These are phyloP conservation scores for Xylariaceae sp. DNA, from an alignment of 2,329 filamentous ascomycete species.

Conservation along the genomic window DNA sequence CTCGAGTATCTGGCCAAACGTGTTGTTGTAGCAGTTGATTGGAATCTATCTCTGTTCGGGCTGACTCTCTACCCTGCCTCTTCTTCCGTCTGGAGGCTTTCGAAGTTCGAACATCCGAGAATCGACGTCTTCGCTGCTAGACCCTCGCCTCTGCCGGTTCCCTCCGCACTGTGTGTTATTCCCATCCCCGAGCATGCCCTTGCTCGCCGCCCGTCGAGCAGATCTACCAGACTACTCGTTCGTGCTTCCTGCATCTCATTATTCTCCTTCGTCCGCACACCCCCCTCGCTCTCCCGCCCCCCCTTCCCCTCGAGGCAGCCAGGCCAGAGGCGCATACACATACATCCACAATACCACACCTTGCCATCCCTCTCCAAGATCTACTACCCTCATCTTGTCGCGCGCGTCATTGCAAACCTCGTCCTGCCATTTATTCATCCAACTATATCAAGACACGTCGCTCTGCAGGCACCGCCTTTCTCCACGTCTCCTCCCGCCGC, in stretches of 20 bases:
- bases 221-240: not conserved
- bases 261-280: not conserved
- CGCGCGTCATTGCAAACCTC: constrained; percentile 33
- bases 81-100: too few relatives aligned
- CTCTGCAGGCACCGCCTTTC: constrained; percentile 46
- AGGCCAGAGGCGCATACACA: constrained; percentile 16
- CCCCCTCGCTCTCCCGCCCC: not conserved
- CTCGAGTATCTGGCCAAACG: too few relatives aligned
- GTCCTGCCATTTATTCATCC: constrained; percentile 35
- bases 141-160: too few relatives aligned
- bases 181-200: too few relatives aligned
- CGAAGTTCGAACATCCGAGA: too few relatives aligned
- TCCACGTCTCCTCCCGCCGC: constrained; percentile 32
- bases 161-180: too few relatives aligned
- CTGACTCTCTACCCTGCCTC: too few relatives aligned
- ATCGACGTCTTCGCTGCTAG: too few relatives aligned
- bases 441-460: constrained; percentile 63
- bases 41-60: too few relatives aligned
- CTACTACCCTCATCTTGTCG: constrained; percentile 34
- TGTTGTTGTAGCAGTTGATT: too few relatives aligned
- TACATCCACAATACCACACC: too few relatives aligned
- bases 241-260: not conserved
- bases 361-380: constrained; percentile 27
- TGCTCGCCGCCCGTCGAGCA: too few relatives aligned
- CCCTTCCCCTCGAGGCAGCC: not conserved